Base-by-base conservation (phyloP, 1,139 yeast genomes). In the Lodderomyces theae region DNA sequence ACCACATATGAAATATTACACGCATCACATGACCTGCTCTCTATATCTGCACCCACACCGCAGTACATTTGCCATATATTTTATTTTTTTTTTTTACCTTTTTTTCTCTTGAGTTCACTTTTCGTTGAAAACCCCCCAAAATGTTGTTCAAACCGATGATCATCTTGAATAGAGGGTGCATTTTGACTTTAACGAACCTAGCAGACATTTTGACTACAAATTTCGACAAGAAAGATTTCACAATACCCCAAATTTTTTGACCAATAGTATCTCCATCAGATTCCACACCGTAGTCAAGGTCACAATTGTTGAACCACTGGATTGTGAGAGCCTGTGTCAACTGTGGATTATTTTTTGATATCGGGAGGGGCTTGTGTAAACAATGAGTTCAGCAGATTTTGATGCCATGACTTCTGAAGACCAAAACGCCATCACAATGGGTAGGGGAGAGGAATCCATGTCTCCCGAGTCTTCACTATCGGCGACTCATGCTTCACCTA, bases 401-500 rank as follows among this genome's bases (percentile, higher is more conserved):
- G 26, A 32, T 5, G 21, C 17, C 9, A 15, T 12, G 2, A 23
- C 24, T 11, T 9, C 36, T n/a, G 26, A 19, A n/a, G 28, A 35
- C 17, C 34, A 30, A 26, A 28, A 28, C 6, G 12, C 9, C 9
- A 5, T 28, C 12, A 17, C 35, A 6, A 23, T 21, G 16, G 25
- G 12, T 9, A 12, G 25, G 18, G 35, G 19, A 18, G 18, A 22
- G 13, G 31, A 9, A 10, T 28, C 31, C n/a, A 28, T 28, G 31
- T 28, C 31, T 8, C 31, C 31, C 3, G 31, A 28, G 4, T 28
- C 31, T 9, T 28, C 25, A 13, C 24, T 13, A 12, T 32, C 42
- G 3, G 24, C 39, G 25, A 21, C 40, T 19, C 32, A 42, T 11
- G 41, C 40, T 16, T 26, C 39, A 8, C 23, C 42, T 2, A 26